Percentiles rank a stretch among this genome's conserved stretches.
Conservation (phyloP, 202 grass and related monocot genomes). For the Zizania palustris region DNA sequence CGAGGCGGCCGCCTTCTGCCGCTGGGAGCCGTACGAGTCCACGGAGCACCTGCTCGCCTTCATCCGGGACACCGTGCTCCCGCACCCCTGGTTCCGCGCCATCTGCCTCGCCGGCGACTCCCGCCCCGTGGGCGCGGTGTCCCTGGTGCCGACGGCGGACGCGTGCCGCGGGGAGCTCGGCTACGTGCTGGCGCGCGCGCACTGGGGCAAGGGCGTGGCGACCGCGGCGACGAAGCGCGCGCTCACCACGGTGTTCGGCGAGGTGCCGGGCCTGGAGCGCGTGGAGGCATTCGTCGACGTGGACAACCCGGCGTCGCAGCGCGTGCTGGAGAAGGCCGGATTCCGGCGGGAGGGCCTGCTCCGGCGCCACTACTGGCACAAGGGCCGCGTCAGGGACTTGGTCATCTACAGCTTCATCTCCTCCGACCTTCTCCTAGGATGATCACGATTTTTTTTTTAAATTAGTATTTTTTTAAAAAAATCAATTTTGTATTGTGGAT, state of each 20-base stretch:
- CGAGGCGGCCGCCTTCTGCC: conserved; percentile 52
- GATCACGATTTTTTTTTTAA: no score
- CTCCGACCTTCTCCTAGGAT: conserved; percentile 20
- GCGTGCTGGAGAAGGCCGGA: conserved; percentile 62
- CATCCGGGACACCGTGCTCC: conserved; percentile 51
- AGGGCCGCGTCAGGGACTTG: conserved; percentile 52
- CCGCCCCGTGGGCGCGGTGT: conserved; percentile 61
- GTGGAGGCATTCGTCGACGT: conserved; percentile 78
- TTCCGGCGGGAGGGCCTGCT: conserved; percentile 62
- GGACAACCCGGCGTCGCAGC: conserved; percentile 57
- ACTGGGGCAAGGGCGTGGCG: conserved; percentile 67
- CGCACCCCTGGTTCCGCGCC: conserved; percentile 60
- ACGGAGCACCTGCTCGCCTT: conserved; percentile 49
- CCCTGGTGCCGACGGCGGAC: conserved; percentile 42
- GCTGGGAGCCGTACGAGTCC: conserved; percentile 55
- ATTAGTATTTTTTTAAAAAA: no score
- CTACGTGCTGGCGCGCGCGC: conserved; percentile 60
- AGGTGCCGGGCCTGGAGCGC: conserved; percentile 50
- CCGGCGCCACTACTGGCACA: conserved; percentile 46
- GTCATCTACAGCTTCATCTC: conserved; percentile 54
- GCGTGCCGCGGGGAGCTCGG: conserved; percentile 60
- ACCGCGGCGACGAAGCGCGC: conserved; percentile 47
- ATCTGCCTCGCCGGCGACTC: conserved; percentile 46
- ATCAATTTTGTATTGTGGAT: no score
- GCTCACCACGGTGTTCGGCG: conserved; percentile 44